Conservation (phyloP, 148 eudicot genomes). For the Rhododendron simsii region DNA sequence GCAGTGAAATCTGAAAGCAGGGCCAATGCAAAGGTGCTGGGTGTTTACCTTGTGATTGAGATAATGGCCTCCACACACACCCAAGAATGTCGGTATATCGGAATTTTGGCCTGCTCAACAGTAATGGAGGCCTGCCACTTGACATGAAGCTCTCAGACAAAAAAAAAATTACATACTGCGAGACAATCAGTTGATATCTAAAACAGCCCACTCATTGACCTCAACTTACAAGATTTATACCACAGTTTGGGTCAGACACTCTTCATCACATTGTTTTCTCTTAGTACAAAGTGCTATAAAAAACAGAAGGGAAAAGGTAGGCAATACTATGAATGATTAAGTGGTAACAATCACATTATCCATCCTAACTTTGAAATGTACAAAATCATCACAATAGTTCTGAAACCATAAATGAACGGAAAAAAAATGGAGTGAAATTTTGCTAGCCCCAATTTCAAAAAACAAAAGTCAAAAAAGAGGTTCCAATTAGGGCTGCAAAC, state of each 20-base stretch:
- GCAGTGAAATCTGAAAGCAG: not conserved
- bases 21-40: not conserved
- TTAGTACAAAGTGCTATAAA: not conserved
- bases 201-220: not conserved
- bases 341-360: not conserved
- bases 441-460: not conserved
- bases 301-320: not conserved
- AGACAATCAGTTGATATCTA: not conserved
- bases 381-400: conserved; percentile 3
- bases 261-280: not conserved
- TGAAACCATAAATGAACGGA: not conserved
- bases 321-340: not conserved
- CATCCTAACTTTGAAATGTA: not conserved
- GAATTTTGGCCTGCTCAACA: not conserved
- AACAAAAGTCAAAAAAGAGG: not conserved
- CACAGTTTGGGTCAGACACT: not conserved
- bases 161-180: not conserved
- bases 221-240: not conserved
- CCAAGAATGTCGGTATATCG: not conserved
- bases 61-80: not conserved
- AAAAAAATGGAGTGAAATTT: not conserved
- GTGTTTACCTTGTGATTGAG: conserved; percentile 4
- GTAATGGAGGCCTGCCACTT: not conserved
- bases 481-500: no score
- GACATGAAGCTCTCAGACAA: not conserved